phyloP scores from a whole-genome alignment of 139 green algal species.

The Parachlorella kessleri region DNA sequence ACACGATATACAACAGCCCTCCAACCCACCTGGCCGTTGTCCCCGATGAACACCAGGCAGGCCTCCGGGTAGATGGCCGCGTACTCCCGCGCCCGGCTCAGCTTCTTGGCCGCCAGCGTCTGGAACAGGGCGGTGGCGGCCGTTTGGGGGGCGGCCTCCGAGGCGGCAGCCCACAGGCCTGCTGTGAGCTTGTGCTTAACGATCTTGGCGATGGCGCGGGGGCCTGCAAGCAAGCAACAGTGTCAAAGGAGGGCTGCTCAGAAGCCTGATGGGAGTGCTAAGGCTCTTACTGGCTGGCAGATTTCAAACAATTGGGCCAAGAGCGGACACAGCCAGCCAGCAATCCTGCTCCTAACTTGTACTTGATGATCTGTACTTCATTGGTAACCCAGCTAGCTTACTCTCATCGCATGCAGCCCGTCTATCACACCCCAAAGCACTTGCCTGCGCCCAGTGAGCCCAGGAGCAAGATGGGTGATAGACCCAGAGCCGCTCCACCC shows the following conservation, averaged over 20 bases:
- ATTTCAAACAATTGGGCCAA: too few relatives aligned
- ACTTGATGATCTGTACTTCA: too few relatives aligned
- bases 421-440: too few relatives aligned
- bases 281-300: too few relatives aligned
- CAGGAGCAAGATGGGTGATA: too few relatives aligned
- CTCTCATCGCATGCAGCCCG: too few relatives aligned
- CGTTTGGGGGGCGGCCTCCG: not conserved
- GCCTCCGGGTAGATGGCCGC: conserved; percentile 63
- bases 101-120: conserved; percentile 55
- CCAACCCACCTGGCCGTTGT: conserved; percentile 60
- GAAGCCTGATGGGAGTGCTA: too few relatives aligned
- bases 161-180: not conserved
- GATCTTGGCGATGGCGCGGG: not conserved
- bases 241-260: not conserved
- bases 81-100: conserved; percentile 54
- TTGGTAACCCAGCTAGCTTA: too few relatives aligned
- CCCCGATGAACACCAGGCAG: conserved; percentile 62
- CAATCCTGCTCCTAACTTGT: too few relatives aligned
- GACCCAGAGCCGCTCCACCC: not conserved
- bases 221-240: not conserved
- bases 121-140: conserved; percentile 34
- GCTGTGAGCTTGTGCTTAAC: not conserved
- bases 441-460: too few relatives aligned
- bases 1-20: too few relatives aligned
- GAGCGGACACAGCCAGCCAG: too few relatives aligned